These are phyloP conservation scores for Entomortierella beljakovae DNA, from an alignment of 192 early-diverging fungal species.

Conservation along the genomic window DNA sequence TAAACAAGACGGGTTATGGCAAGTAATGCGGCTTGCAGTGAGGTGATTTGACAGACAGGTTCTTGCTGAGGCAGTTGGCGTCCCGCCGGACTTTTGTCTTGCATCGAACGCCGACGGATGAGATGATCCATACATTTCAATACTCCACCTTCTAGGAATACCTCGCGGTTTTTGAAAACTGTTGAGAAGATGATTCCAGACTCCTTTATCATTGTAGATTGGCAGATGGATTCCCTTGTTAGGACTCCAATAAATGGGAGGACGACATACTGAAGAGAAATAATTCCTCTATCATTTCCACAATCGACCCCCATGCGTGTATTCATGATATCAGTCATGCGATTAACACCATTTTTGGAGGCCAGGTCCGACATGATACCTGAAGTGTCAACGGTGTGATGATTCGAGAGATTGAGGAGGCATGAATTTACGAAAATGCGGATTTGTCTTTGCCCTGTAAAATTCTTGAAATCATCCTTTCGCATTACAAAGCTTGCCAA, in stretches of 20 bases:
- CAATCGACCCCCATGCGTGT: conserved; percentile 41
- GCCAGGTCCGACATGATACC: conserved; percentile 35
- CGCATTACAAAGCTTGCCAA: conserved; percentile 10
- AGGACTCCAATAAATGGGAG: conserved; percentile 57
- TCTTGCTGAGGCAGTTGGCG: conserved; percentile 5
- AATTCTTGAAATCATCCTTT: neutral
- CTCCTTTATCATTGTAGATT: conserved; percentile 42
- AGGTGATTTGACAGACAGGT: conserved; percentile 11
- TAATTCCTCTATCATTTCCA: neutral
- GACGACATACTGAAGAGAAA: conserved; percentile 54
- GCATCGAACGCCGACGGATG: conserved; percentile 26
- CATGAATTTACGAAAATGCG: conserved; percentile 40
- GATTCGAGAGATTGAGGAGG: conserved; percentile 46
- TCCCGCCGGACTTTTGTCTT: conserved; percentile 5
- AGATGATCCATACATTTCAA: conserved; percentile 42
- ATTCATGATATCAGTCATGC: conserved; percentile 37
- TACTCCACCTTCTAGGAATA: conserved; percentile 34
- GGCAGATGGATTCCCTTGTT: conserved; percentile 41
- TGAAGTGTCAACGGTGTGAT: conserved; percentile 31
- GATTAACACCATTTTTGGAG: conserved; percentile 4
- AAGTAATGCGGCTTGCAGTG: conserved; percentile 35
- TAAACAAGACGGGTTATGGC: conserved; percentile 49
- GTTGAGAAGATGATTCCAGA: conserved; percentile 41
- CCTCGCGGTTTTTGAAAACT: conserved; percentile 30
- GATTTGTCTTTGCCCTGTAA: conserved; percentile 3